phyloP scores from a whole-genome alignment of 768 basidiomycete genomes.

The Podaxis sp. region DNA sequence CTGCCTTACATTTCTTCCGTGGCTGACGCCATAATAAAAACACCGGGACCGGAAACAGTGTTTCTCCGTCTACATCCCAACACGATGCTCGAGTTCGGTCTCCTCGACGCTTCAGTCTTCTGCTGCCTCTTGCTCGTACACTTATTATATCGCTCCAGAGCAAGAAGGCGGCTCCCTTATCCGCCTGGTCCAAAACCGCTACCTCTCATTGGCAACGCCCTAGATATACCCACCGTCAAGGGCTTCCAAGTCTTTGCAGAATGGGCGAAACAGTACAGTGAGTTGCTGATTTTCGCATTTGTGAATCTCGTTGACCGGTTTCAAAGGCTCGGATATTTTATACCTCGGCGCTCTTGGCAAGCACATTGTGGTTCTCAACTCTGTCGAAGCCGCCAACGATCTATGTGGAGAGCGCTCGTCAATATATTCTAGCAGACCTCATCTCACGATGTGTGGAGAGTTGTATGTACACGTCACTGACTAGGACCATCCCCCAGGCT shows the following conservation, averaged over 20 bases:
- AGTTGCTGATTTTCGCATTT: not conserved
- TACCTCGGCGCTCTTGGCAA: slow-evolving; percentile 13
- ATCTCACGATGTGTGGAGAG: not conserved
- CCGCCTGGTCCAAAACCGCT: slow-evolving; percentile 19
- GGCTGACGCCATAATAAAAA: not conserved
- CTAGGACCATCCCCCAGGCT: not conserved
- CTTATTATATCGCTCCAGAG: not conserved
- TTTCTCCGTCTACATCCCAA: not conserved
- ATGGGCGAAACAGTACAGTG: slow-evolving; percentile 18
- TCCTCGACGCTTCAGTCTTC: not conserved
- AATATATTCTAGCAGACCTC: not conserved
- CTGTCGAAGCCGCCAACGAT: slow-evolving; percentile 8
- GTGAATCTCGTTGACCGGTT: not conserved
- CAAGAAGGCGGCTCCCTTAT: slow-evolving; percentile 3
- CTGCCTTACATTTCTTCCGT: not conserved
- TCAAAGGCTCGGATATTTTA: slow-evolving; percentile 9
- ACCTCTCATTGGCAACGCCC: slow-evolving; percentile 18
- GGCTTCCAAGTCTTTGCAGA: slow-evolving; percentile 10
- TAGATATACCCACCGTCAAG: slow-evolving; percentile 16
- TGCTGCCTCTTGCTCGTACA: not conserved
- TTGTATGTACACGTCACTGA: not conserved
- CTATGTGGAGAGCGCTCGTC: slow-evolving; percentile 2
- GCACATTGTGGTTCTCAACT: slow-evolving; percentile 15
- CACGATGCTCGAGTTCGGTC: not conserved
- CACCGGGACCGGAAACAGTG: not conserved